Conservation (phyloP, 2,329 filamentous ascomycete genomes). For the Paraphoma sp. region DNA sequence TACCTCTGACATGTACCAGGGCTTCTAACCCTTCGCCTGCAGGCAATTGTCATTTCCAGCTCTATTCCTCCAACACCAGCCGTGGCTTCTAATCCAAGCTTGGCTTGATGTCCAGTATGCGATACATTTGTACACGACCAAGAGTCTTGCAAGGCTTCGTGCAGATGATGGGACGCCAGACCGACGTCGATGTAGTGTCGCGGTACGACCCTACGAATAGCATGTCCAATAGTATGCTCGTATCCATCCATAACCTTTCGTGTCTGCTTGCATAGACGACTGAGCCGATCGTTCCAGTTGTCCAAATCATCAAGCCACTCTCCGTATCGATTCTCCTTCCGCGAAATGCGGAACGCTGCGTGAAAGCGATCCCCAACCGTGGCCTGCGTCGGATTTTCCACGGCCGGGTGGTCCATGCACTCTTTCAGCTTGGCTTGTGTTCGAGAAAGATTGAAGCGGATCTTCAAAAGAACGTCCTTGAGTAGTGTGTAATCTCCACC, state of each 20-base stretch:
- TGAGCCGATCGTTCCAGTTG: slow-evolving; percentile 11
- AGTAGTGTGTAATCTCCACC: slow-evolving; percentile 12
- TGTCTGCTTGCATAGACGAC: not conserved
- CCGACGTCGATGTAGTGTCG: slow-evolving; percentile 6
- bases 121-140: slow-evolving; percentile 22
- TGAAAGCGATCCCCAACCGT: no score
- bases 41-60: slow-evolving; percentile 18
- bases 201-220: slow-evolving; percentile 6
- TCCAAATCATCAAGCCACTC: slow-evolving; percentile 9
- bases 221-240: slow-evolving; percentile 1
- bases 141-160: slow-evolving; percentile 2
- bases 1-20: not conserved
- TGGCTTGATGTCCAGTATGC: slow-evolving; percentile 17
- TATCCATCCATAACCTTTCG: slow-evolving; percentile 7
- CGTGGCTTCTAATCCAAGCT: slow-evolving; percentile 12
- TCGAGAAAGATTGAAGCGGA: slow-evolving; percentile 14
- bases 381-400: no score
- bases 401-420: not conserved
- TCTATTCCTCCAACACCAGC: slow-evolving; percentile 5
- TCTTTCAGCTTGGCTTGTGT: slow-evolving; percentile 7
- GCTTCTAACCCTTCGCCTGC: slow-evolving; percentile 4
- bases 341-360: not conserved
- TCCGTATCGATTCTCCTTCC: slow-evolving; percentile 6
- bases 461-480: slow-evolving; percentile 8
- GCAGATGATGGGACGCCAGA: slow-evolving; percentile 5